Conservation (phyloP, 345 rosid species). For the Populus davidiana region DNA sequence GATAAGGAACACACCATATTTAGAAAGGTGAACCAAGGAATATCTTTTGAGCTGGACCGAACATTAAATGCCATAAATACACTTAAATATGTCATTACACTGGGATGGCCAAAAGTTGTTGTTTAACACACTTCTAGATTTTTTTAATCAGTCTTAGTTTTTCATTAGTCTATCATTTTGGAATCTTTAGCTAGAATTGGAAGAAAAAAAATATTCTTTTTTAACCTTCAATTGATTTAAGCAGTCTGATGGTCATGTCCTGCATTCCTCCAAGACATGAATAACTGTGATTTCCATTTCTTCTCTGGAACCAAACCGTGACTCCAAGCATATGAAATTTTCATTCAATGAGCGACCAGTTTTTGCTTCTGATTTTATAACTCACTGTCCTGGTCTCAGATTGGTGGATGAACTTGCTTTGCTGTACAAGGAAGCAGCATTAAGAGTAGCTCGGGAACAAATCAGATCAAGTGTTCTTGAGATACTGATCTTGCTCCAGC, state of each 20-base stretch:
- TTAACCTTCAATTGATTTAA: neutral
- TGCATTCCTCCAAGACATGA: neutral
- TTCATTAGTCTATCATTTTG: neutral
- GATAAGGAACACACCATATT: conserved; percentile 72
- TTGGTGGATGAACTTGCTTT: conserved; percentile 73
- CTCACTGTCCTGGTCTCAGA: conserved; percentile 34
- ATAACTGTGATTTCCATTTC: neutral
- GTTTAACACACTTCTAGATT: too few relatives aligned
- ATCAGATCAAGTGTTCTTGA: conserved; percentile 52
- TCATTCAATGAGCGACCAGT: neutral
- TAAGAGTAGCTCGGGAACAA: conserved; percentile 58
- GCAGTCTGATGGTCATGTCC: neutral
- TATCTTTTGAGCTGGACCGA: neutral
- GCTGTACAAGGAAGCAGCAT: conserved; percentile 65
- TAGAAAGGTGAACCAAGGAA: conserved; percentile 49
- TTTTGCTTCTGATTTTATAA: neutral
- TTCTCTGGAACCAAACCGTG: neutral
- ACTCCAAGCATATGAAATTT: neutral
- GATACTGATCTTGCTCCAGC: conserved; percentile 58
- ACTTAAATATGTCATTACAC: too few relatives aligned
- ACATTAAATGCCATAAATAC: too few relatives aligned
- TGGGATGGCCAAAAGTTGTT: too few relatives aligned
- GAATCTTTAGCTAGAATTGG: neutral
- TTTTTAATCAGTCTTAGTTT: neutral
- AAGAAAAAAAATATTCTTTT: neutral